Percentiles rank a stretch among this genome's conserved stretches.
Conservation (phyloP, 768 basidiomycete species). For the Hydnum rufescens region DNA sequence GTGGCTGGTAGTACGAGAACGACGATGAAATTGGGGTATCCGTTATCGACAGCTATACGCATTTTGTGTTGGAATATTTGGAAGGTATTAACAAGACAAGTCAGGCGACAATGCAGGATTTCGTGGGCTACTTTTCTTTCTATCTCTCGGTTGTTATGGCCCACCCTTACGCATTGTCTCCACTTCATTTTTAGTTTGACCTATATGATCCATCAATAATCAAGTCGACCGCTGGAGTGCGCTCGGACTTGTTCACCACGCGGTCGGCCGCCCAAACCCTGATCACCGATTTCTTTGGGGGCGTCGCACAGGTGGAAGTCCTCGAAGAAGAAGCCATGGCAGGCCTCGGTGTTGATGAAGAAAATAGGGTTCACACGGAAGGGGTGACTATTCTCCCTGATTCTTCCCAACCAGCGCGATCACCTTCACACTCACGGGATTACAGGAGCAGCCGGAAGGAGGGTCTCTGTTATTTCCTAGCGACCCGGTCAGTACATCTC, state of each 20-base stretch:
- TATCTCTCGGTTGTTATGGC: too few species aligned
- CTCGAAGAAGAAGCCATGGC: neutral
- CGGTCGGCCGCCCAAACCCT: constrained; percentile 30
- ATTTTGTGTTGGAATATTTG: constrained; percentile 77
- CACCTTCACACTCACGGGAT: too few species aligned
- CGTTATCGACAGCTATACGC: constrained; percentile 89
- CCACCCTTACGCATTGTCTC: neutral
- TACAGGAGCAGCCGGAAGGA: too few species aligned
- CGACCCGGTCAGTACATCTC: too few species aligned
- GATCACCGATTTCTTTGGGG: constrained; percentile 78
- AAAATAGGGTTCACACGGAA: too few species aligned
- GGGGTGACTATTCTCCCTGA: too few species aligned
- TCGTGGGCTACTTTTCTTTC: constrained; percentile 31
- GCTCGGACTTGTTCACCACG: constrained; percentile 63
- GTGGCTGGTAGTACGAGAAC: constrained; percentile 50
- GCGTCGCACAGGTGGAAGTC: constrained; percentile 68
- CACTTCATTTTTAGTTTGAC: constrained; percentile 38
- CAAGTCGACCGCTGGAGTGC: constrained; percentile 74
- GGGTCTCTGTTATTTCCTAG: too few species aligned
- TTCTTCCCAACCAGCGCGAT: too few species aligned
- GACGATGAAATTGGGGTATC: constrained; percentile 90
- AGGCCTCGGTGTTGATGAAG: too few species aligned
- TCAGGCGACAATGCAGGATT: constrained; percentile 54
- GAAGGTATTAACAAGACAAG: constrained; percentile 87
- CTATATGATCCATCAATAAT: constrained; percentile 57